Base-by-base conservation (phyloP, 2,329 filamentous ascomycete genomes). In the Pseudocercospora ulei region DNA sequence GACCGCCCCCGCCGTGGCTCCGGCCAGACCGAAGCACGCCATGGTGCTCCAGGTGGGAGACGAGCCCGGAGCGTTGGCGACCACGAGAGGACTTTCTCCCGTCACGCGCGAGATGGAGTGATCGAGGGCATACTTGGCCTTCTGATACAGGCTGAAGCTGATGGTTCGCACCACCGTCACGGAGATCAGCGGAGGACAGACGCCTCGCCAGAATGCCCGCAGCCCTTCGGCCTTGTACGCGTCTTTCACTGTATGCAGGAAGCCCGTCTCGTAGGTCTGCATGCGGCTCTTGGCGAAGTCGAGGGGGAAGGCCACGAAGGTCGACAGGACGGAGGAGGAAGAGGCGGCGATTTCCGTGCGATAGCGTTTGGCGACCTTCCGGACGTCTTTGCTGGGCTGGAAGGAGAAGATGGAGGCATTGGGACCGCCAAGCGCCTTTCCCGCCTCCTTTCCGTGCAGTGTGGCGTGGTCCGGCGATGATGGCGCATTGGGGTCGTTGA, bases 261-360 rank as follows among this genome's bases (percentile, higher is more conserved):
- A 61, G 2, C 44, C 50, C 5, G 52, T 57, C 17, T 80, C 76
- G 63, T 90, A 88, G 33, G 58, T 62, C 67, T 92, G 84, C 76
- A 90, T 84, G 56, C 84, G 81, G 39, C 82, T 87, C 69, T 92
- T 92, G 59, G 88, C 80, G 54, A 84, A 88, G 61, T 92, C 84
- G 51, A 92, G 74, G 13, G 84, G 84, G 58, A 88, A 92, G n/a
- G 83, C 80, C 49, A 73, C 70, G 56, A 85, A 72, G 26, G 83
- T 90, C 23, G 81, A 85, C 40, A 88, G 69, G 49, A 87, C 70
- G 61, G 80, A 87, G 57, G 80, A 82, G 24, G 76, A 70, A 62
- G 78, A 82, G 28, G 84, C 83, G 45, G 82, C 76, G 50, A 90
- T 76, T 64, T 88, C 81, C 33, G 80, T 87, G 49, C 82, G 75